Evolutionary conservation across 202 grass and related monocot species (phyloP).

Genomic region (Zoysia matrella): DNA sequence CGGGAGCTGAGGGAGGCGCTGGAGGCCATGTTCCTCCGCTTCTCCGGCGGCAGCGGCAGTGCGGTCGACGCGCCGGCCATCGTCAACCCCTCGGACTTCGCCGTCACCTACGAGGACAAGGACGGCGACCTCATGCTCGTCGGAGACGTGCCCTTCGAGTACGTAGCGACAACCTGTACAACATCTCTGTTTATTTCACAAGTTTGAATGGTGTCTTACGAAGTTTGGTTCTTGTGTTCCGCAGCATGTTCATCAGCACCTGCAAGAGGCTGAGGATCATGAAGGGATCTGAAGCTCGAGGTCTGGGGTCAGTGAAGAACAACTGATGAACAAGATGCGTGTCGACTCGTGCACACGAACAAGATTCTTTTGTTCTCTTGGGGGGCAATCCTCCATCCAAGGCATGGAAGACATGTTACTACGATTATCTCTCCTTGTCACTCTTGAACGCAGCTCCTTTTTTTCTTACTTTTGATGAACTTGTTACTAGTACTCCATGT

Average conservation of each 20-base stretch:
- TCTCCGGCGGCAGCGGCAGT: slow-evolving; percentile 43
- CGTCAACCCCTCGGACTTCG: slow-evolving; percentile 62
- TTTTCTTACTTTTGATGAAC: no score
- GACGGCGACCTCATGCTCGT: slow-evolving; percentile 97
- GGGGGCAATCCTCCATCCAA: slow-evolving; percentile 10
- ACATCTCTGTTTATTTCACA: no score
- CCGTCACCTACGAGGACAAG: slow-evolving; percentile 94
- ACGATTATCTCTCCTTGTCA: neutral
- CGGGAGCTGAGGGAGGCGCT: slow-evolving; percentile 83
- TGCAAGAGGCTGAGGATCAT: slow-evolving; percentile 97
- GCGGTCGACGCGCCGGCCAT: neutral
- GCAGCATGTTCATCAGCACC: slow-evolving; percentile 82
- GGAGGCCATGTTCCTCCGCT: slow-evolving; percentile 87
- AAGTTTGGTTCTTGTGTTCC: neutral
- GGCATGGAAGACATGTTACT: slow-evolving; percentile 22
- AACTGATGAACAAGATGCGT: slow-evolving; percentile 10
- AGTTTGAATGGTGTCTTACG: slow-evolving; percentile 10
- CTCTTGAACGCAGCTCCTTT: slow-evolving; percentile 6
- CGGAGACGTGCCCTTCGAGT: slow-evolving; percentile 98
- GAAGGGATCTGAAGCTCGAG: slow-evolving; percentile 84
- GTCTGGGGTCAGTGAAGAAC: slow-evolving; percentile 48
- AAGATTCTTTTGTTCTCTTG: slow-evolving; percentile 57
- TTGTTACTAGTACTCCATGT: slow-evolving; percentile 2
- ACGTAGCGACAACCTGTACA: slow-evolving; percentile 17
- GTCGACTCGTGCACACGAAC: slow-evolving; percentile 26